Base-by-base conservation (phyloP, 371 early-diverging fungal species). In the Mucor ambiguus region DNA sequence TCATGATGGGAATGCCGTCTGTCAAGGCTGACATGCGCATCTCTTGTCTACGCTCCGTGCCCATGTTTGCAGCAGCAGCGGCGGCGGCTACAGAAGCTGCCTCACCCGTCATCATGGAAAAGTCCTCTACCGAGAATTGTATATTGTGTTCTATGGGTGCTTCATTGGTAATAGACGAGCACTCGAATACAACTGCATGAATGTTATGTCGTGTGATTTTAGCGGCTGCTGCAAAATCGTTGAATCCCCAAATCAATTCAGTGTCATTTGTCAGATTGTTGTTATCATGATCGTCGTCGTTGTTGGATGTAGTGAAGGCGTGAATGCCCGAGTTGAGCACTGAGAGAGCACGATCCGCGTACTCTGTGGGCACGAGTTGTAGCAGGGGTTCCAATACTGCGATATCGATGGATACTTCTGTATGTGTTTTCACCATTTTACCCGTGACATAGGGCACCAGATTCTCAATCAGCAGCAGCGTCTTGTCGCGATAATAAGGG, bases 261-360 rank as follows among this genome's bases (percentile, higher is more conserved):
- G 73, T 61, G 29, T 72, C 67, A 35, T 62, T 69, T 29, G 55
- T 66, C 26, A 58, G 60, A n/a, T 49, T 67, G 20, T 60, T 38
- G 22, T 49, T 67, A 20, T n/a, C n/a, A n/a, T n/a, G n/a, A n/a
- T n/a, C n/a, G n/a, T n/a, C n/a, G 60, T 41, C 49, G 41, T 72
- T 56, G 24, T 33, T 58, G 28, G 35, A 33, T 35, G 65, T 41
- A 3, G 61, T 41, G 3, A 70, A 68, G 1, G 82, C 81, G 1
- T 73, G 65, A 66, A 93, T 85, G 7, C 88, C 85, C 33, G 85
- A 85, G 59, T 93, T 92, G 57, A 94, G 63, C 3, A 92, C 90
- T 11, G 80, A 78, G 4, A 92, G 69, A 1, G 93, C 92, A 26
- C 88, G 85, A 24, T 87, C 87, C 1, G 88, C 87, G 64, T 85